phyloP scores from a whole-genome alignment of 768 basidiomycete species.

The Holtermannia corniformis region DNA sequence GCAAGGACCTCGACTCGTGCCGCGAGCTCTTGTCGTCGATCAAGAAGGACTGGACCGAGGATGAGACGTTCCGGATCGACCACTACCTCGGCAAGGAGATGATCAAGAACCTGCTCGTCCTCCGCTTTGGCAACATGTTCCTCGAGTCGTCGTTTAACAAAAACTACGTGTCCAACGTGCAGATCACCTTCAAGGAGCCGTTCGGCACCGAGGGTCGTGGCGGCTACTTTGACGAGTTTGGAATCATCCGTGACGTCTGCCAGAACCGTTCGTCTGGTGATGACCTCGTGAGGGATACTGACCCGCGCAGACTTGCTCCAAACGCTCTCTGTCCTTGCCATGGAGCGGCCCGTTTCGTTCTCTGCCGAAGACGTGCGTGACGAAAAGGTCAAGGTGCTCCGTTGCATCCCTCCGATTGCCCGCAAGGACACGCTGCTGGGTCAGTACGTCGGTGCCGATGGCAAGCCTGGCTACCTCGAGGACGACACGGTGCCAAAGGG shows the following conservation, averaged over 20 bases:
- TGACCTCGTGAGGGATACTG: slow-evolving; percentile 9
- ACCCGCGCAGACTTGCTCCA: slow-evolving; percentile 69
- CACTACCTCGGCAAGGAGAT: slow-evolving; percentile 99
- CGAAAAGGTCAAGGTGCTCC: slow-evolving; percentile 98
- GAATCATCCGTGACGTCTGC: slow-evolving; percentile 92
- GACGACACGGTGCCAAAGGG: slow-evolving; percentile 88
- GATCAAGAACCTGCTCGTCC: slow-evolving; percentile 95
- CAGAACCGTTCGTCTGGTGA: slow-evolving; percentile 93
- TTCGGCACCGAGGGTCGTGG: slow-evolving; percentile 99
- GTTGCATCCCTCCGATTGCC: slow-evolving; percentile 74
- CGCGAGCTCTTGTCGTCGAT: slow-evolving; percentile 65
- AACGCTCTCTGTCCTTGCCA: slow-evolving; percentile 86
- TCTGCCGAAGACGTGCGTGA: slow-evolving; percentile 94
- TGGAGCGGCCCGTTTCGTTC: slow-evolving; percentile 98
- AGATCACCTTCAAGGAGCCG: slow-evolving; percentile 99
- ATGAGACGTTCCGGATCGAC: slow-evolving; percentile 98
- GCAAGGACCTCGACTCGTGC: slow-evolving; percentile 81
- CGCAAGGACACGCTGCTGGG: slow-evolving; percentile 75
- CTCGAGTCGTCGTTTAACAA: slow-evolving; percentile 87
- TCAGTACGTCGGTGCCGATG: slow-evolving; percentile 68
- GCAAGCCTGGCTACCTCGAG: slow-evolving; percentile 97
- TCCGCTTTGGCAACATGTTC: slow-evolving; percentile 90
- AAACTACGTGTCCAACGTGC: slow-evolving; percentile 89
- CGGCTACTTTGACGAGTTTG: slow-evolving; percentile 99
- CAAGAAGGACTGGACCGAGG: slow-evolving; percentile 83